Evolutionary conservation across 306 rosid genomes (phyloP).

Genomic region (Cucumis melo): DNA sequence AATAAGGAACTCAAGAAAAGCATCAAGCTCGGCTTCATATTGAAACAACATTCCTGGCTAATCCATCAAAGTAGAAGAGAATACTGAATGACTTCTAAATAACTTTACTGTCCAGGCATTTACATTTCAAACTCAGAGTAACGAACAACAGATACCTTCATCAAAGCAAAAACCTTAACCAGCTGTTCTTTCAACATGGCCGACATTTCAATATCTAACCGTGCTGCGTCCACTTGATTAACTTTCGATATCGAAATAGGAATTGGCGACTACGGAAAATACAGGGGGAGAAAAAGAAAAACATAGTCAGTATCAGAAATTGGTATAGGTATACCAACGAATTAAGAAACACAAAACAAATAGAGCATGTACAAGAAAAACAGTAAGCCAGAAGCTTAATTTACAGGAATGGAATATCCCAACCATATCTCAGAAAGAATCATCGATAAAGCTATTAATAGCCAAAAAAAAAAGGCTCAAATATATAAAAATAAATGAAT

Average conservation of each 20-base stretch:
- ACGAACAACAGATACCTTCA: conserved; percentile 53
- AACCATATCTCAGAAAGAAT: neutral
- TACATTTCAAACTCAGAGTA: neutral
- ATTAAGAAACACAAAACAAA: neutral
- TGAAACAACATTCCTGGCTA: conserved; percentile 99
- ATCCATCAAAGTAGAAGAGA: conserved; percentile 35
- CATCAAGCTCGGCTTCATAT: conserved; percentile 90
- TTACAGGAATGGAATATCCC: neutral
- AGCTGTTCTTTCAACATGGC: conserved; percentile 96
- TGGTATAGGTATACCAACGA: neutral
- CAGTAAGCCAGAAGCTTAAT: neutral
- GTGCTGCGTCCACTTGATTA: conserved; percentile 90
- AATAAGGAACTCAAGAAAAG: conserved; percentile 94
- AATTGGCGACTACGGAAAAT: conserved; percentile 33
- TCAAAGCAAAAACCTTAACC: conserved; percentile 83
- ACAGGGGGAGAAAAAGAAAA: neutral
- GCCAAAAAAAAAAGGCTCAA: neutral
- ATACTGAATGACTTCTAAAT: conserved; percentile 9
- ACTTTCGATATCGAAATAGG: conserved; percentile 93
- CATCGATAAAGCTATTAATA: neutral
- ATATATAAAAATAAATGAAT: neutral
- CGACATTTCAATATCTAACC: conserved; percentile 90
- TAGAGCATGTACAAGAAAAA: neutral
- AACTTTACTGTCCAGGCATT: conserved; percentile 13
- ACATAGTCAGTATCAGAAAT: neutral